Evolutionary conservation across 306 rosid species (phyloP).

Genomic region (Psophocarpus tetragonolobus): DNA sequence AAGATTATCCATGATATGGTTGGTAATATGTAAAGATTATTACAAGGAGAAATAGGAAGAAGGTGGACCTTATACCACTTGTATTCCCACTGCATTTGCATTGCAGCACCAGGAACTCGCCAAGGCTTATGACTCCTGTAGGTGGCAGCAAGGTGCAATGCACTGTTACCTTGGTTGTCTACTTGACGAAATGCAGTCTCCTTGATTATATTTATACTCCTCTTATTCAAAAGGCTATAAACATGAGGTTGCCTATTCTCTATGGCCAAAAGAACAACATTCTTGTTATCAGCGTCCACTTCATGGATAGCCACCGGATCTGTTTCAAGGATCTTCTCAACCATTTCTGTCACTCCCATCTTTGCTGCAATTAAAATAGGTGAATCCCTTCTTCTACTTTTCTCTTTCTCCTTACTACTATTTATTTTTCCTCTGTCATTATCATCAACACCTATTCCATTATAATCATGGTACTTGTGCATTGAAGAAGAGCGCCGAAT

Average conservation of each 20-base stretch:
- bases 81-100: slow-evolving; percentile 65
- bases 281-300: slow-evolving; percentile 41
- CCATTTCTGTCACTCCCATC: slow-evolving; percentile 47
- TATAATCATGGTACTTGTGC: slow-evolving; percentile 16
- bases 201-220: neutral
- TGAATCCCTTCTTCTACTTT: neutral
- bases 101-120: slow-evolving; percentile 55
- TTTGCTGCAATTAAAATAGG: slow-evolving; percentile 45
- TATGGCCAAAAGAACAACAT: slow-evolving; percentile 49
- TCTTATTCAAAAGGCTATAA: slow-evolving; percentile 25
- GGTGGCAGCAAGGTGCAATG: slow-evolving; percentile 48
- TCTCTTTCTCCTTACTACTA: neutral
- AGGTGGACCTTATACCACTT: slow-evolving; percentile 52
- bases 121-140: slow-evolving; percentile 35
- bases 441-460: neutral
- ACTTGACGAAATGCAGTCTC: slow-evolving; percentile 45
- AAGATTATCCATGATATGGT: neutral
- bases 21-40: neutral
- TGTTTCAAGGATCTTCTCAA: slow-evolving; percentile 41
- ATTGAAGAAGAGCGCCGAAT: neutral
- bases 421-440: too few relatives aligned
- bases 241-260: slow-evolving; percentile 54
- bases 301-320: slow-evolving; percentile 48
- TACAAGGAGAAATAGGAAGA: neutral
- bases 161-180: slow-evolving; percentile 46